Evolutionary conservation across 768 basidiomycete genomes (phyloP).

Genomic region (Suillus luteus): DNA sequence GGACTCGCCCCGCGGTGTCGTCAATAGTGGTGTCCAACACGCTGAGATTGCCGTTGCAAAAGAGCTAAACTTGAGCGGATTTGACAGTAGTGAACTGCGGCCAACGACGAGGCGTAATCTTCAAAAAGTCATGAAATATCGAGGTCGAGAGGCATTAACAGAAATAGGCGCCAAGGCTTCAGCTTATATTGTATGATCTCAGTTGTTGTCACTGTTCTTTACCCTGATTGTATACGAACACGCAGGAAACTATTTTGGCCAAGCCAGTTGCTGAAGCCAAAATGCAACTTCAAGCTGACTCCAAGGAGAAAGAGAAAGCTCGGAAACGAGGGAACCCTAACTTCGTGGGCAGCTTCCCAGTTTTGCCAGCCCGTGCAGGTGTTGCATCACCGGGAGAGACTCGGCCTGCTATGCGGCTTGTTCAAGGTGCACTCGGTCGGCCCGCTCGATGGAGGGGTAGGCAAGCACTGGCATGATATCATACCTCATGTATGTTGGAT

Average conservation of each 20-base stretch:
- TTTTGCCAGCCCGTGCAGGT: constrained; percentile 45
- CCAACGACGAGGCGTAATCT: constrained; percentile 74
- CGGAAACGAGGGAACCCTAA: constrained; percentile 22
- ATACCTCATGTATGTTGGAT: constrained; percentile 5
- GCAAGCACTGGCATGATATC: constrained; percentile 3
- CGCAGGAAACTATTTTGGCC: constrained; percentile 68
- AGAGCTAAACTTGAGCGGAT: constrained; percentile 45
- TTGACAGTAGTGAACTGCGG: constrained; percentile 49
- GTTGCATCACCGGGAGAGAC: constrained; percentile 60
- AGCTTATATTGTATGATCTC: constrained; percentile 62
- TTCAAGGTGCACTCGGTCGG: constrained; percentile 52
- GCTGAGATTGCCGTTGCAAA: constrained; percentile 48
- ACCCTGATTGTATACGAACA: constrained; percentile 11
- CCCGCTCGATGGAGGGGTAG: constrained; percentile 19
- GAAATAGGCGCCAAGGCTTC: constrained; percentile 58
- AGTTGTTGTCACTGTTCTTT: neutral
- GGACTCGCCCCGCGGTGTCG: constrained; percentile 45
- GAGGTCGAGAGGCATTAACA: constrained; percentile 45
- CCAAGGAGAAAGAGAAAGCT: constrained; percentile 37
- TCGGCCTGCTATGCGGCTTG: constrained; percentile 53
- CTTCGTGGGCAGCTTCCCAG: constrained; percentile 27
- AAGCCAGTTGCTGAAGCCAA: constrained; percentile 55
- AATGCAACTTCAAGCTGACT: constrained; percentile 39
- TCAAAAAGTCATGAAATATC: constrained; percentile 69
- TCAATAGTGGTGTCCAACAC: constrained; percentile 52